A percentile compares a stretch with the other conserved stretches of the same genome.
These are phyloP conservation scores for Notholithocarpus densiflorus DNA, from an alignment of 306 rosid species.

Conservation along the genomic window DNA sequence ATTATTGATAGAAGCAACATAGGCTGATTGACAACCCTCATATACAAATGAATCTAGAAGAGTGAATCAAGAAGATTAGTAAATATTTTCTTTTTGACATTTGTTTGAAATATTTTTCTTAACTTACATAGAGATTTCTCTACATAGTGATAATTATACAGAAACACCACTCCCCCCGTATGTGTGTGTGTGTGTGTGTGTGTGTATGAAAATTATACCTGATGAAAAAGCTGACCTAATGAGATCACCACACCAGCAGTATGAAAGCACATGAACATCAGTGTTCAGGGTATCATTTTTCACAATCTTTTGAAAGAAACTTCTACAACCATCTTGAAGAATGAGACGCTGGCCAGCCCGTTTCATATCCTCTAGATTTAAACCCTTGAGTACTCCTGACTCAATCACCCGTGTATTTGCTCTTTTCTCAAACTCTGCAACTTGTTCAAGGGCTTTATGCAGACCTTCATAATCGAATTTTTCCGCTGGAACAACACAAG, in stretches of 20 bases:
- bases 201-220: constrained; percentile 46
- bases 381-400: constrained; percentile 89
- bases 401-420: constrained; percentile 83
- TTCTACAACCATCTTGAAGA: constrained; percentile 83
- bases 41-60: background rate
- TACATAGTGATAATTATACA: background rate
- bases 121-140: background rate
- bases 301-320: constrained; percentile 60
- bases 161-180: no score
- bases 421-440: constrained; percentile 72
- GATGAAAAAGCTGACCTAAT: constrained; percentile 81
- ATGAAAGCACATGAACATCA: constrained; percentile 81
- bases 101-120: background rate
- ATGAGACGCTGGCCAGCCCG: constrained; percentile 88
- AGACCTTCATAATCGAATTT: constrained; percentile 52
- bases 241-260: constrained; percentile 98
- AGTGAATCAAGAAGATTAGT: background rate
- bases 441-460: constrained; percentile 69
- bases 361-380: constrained; percentile 74
- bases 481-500: constrained; percentile 48
- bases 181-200: background rate
- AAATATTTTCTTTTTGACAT: background rate
- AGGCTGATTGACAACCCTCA: background rate
- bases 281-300: constrained; percentile 66
- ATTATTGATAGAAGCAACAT: background rate